Evolutionary conservation across 495 filamentous ascomycete species (phyloP), one percentile per base, ranked within the genome.

Genomic region (Darksidea phi): DNA sequence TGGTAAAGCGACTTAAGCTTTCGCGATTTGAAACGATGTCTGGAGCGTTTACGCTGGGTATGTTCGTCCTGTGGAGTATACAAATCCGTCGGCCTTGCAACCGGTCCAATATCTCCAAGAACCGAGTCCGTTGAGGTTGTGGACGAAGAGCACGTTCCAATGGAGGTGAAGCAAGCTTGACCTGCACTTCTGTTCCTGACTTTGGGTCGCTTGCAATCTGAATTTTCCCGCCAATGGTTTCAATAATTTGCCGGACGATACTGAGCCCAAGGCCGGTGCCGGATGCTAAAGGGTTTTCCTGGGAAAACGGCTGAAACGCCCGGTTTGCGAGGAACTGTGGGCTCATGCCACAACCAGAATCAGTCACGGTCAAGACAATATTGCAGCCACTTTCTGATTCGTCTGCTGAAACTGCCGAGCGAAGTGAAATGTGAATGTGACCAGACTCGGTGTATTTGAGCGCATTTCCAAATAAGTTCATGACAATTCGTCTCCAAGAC

Each of bases 401-500:
- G 1, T 38, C 18, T 6, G 1, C 28, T 2, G 17, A 20, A 42
- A 20, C 4, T n/a, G 38, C 43, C 3, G 57, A 20, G 32, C 57
- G 53, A n/a, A 74, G 63, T 15, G 50, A 54, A 3, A 75, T 55
- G 8, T 38, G 48, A 25, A 74, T 70, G 26, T 61, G 62, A 8
- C 73, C 73, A 6, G 28, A 23, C 5, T 47, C 17, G 4, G 73
- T 75, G 54, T 71, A 75, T 45, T 75, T 75, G 13, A 75, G 45
- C n/a, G 72, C 56, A 43, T 75, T 75, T 5, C 58, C 58, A 11
- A 75, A 56, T 2, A 74, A 51, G 49, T 73, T 73, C 69, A 74
- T 73, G 15, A 70, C 26, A 13, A 74, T 68, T 17, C 70, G 48
- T 51, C 60, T 47, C 56, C 56, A 62, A 21, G 64, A 57, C 4